Conservation (phyloP, 148 eudicot genomes). For the Tetragonia tetragonoides region DNA sequence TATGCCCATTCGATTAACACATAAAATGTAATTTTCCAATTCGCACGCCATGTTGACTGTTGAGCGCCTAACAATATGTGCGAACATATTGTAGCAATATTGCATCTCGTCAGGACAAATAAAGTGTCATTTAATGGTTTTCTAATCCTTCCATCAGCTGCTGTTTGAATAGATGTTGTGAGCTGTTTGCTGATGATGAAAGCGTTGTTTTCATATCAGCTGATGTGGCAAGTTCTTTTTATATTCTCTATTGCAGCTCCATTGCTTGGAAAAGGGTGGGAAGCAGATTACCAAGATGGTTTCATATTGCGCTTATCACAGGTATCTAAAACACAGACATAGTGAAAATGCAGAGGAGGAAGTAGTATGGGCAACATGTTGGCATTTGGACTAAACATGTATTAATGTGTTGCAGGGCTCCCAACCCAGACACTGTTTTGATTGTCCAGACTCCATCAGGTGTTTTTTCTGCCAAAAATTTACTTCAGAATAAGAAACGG, state of each 20-base stretch:
- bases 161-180: background rate
- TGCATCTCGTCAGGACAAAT: background rate
- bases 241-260: conserved; percentile 52
- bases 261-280: conserved; percentile 84
- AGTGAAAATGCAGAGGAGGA: background rate
- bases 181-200: background rate
- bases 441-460: conserved; percentile 83
- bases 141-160: conserved; percentile 1
- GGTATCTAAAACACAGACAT: conserved; percentile 36
- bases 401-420: conserved; percentile 59
- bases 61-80: background rate
- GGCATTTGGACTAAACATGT: conserved; percentile 15
- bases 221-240: conserved; percentile 10
- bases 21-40: background rate
- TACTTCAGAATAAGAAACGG: conserved; percentile 56
- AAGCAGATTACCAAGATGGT: conserved; percentile 91
- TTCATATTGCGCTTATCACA: conserved; percentile 93
- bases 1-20: background rate
- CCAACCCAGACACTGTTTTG: conserved; percentile 90
- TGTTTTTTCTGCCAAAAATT: conserved; percentile 76
- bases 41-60: background rate
- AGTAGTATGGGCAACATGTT: background rate
- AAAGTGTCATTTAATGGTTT: background rate
- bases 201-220: background rate
- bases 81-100: background rate